Percentiles rank a stretch among this genome's conserved stretches.
These are phyloP conservation scores for Scedosporium boydii DNA, from an alignment of 2,329 filamentous ascomycete species.

Conservation along the genomic window DNA sequence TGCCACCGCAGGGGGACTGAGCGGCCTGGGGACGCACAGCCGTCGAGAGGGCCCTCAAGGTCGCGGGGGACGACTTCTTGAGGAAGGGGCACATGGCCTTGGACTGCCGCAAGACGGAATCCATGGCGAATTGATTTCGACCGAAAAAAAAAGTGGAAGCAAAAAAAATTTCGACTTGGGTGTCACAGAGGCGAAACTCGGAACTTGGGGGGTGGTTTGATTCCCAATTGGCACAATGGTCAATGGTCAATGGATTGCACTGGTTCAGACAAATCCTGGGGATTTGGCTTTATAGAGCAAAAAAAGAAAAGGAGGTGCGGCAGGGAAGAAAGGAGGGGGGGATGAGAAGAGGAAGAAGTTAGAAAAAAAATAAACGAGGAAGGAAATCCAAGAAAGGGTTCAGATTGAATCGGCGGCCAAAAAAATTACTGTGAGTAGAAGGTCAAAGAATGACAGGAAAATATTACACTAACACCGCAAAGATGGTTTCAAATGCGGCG, in stretches of 20 bases:
- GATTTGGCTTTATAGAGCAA: neutral
- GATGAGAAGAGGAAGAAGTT: neutral
- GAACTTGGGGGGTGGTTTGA: too few species aligned
- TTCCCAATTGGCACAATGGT: neutral
- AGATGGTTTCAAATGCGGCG: neutral
- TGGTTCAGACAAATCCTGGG: neutral
- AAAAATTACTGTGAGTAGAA: neutral
- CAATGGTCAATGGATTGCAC: neutral
- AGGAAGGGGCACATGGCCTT: slow-evolving; percentile 96
- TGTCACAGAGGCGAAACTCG: too few species aligned
- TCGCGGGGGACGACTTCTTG: slow-evolving; percentile 85
- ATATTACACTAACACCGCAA: neutral
- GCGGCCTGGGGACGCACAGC: slow-evolving; percentile 49
- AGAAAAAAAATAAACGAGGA: neutral
- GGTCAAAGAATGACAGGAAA: neutral
- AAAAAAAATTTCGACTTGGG: neutral
- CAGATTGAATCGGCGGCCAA: neutral
- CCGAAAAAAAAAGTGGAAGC: neutral
- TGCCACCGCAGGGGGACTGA: slow-evolving; percentile 69
- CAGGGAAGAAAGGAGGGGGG: neutral
- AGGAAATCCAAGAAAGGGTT: neutral
- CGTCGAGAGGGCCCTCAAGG: slow-evolving; percentile 80
- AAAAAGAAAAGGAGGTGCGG: neutral
- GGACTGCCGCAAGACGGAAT: slow-evolving; percentile 88
- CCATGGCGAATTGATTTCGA: slow-evolving; percentile 49